phyloP scores from a whole-genome alignment of 345 rosid species.

The Hibiscus mutabilis region DNA sequence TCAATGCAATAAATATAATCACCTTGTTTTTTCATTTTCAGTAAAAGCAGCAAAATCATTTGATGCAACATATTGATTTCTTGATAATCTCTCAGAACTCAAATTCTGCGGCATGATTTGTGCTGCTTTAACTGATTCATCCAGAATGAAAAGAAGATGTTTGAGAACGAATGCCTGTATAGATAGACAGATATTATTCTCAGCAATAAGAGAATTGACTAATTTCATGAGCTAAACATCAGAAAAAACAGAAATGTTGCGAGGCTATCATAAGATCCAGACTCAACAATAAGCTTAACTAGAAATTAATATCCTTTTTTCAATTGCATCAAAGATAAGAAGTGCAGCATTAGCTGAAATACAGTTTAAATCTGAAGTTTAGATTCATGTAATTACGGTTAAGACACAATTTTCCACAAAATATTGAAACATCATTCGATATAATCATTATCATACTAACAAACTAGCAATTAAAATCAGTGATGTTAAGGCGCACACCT shows the following conservation, averaged over 20 bases:
- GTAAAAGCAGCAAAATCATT: constrained; percentile 49
- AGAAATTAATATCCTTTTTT: background rate
- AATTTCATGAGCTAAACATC: background rate
- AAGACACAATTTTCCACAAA: background rate
- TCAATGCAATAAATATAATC: constrained; percentile 20
- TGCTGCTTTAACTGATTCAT: constrained; percentile 42
- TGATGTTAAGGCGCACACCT: no score
- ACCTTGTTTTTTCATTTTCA: constrained; percentile 78
- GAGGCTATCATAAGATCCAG: no score
- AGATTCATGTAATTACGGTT: background rate
- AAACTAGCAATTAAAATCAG: background rate
- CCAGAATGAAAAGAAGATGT: constrained; percentile 74
- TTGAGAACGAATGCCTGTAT: constrained; percentile 95
- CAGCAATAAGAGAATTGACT: constrained; percentile 10
- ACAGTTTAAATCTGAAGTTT: background rate
- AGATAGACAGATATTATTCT: constrained; percentile 19
- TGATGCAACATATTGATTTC: constrained; percentile 35
- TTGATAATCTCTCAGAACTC: constrained; percentile 35
- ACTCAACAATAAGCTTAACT: background rate
- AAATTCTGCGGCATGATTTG: constrained; percentile 28
- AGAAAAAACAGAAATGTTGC: background rate
- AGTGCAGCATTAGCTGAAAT: background rate
- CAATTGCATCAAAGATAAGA: background rate
- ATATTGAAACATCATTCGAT: background rate
- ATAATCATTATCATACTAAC: background rate